These are phyloP conservation scores for Teunomyces lycoperdinae DNA, from an alignment of 805 yeast genomes.

Conservation along the genomic window DNA sequence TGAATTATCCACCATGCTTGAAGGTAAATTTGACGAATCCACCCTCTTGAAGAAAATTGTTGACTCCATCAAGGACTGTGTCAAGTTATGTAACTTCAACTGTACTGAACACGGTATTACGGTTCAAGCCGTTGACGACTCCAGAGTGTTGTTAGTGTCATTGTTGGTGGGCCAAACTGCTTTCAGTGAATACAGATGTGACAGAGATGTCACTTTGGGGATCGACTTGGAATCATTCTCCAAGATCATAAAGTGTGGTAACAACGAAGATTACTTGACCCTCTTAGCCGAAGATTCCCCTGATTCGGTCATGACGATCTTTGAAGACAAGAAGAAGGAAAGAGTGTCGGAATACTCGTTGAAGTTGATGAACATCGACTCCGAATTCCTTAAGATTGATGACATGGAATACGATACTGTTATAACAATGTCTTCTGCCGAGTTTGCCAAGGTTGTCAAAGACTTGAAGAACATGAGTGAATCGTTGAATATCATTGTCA, in stretches of 20 bases:
- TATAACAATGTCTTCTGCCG: constrained; percentile 81
- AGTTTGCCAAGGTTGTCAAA: constrained; percentile 84
- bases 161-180: constrained; percentile 84
- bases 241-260: constrained; percentile 88
- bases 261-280: constrained; percentile 83
- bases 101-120: constrained; percentile 94
- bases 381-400: constrained; percentile 89
- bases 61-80: constrained; percentile 93
- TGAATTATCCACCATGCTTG: constrained; percentile 62
- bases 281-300: constrained; percentile 79
- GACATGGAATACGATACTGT: constrained; percentile 89
- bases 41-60: constrained; percentile 85
- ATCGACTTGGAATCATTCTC: constrained; percentile 83
- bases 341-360: constrained; percentile 88
- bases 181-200: constrained; percentile 91
- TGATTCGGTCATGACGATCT: constrained; percentile 74
- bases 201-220: constrained; percentile 88
- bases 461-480: constrained; percentile 87
- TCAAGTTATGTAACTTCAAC: constrained; percentile 92
- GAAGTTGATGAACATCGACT: constrained; percentile 94
- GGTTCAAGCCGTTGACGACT: constrained; percentile 96
- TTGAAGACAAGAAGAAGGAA: constrained; percentile 89
- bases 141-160: constrained; percentile 90
- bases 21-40: constrained; percentile 95
- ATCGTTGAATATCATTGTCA: constrained; percentile 78